These are phyloP conservation scores for Aspergillus pseudoterreus DNA, from an alignment of 2,329 filamentous ascomycete species.

Conservation along the genomic window DNA sequence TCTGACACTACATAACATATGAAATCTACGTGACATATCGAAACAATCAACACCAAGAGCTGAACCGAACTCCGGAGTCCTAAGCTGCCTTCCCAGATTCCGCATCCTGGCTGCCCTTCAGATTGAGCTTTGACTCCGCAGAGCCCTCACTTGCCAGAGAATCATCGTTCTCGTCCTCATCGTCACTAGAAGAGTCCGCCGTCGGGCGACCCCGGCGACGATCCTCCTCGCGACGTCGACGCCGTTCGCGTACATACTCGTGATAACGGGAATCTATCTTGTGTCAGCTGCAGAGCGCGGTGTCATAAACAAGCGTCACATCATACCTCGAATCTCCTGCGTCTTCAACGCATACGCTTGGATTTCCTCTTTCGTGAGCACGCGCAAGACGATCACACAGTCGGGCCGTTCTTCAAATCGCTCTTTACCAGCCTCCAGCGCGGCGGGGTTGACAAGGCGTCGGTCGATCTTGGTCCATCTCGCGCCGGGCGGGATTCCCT, in stretches of 20 bases:
- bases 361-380: conserved; percentile 84
- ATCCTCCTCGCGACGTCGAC: conserved; percentile 41
- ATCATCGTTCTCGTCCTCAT: conserved; percentile 30
- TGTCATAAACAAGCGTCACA: not conserved
- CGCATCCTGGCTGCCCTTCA: not conserved
- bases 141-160: conserved; percentile 32
- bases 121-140: conserved; percentile 15
- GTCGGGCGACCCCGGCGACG: conserved; percentile 32
- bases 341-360: conserved; percentile 81
- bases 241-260: conserved; percentile 33
- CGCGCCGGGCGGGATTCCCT: conserved; percentile 72
- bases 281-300: conserved; percentile 8
- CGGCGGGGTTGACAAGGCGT: conserved; percentile 83
- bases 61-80: not conserved
- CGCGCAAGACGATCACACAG: conserved; percentile 87
- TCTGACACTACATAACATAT: no score
- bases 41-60: not conserved
- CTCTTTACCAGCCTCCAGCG: conserved; percentile 80
- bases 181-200: conserved; percentile 33
- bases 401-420: conserved; percentile 88
- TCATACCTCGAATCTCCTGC: conserved; percentile 71
- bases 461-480: conserved; percentile 93
- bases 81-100: conserved; percentile 5
- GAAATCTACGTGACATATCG: not conserved
- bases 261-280: conserved; percentile 33